Evolutionary conservation across 1,284 basidiomycete genomes (phyloP).

Genomic region (Austroboletus niveus): DNA sequence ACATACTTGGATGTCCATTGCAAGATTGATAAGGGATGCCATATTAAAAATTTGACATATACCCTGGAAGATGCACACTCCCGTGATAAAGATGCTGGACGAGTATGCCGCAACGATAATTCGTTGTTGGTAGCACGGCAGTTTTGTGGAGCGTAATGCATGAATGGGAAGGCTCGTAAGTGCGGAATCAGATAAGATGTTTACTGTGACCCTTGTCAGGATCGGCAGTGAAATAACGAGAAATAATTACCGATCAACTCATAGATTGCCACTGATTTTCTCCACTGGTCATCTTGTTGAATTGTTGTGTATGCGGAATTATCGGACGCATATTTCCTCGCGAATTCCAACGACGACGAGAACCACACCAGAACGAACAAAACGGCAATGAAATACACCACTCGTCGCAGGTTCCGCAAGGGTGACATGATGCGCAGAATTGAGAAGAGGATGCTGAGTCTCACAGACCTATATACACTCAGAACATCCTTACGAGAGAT

Average conservation of each 20-base stretch:
- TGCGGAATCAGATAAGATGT: constrained; percentile 21
- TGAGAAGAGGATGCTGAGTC: constrained; percentile 23
- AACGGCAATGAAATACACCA: constrained; percentile 5
- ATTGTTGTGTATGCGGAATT: neutral
- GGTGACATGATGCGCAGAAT: constrained; percentile 14
- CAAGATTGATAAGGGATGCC: constrained; percentile 1
- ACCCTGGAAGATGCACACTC: constrained; percentile 13
- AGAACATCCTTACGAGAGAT: neutral
- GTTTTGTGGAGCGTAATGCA: constrained; percentile 9
- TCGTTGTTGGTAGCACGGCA: constrained; percentile 9
- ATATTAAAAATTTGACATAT: constrained; percentile 12
- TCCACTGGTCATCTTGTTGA: neutral
- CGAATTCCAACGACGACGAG: constrained; percentile 6
- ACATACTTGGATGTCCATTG: constrained; percentile 20
- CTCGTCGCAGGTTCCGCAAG: constrained; percentile 8
- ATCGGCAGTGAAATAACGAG: neutral
- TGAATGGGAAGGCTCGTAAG: constrained; percentile 14
- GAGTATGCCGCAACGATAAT: constrained; percentile 15
- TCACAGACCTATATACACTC: constrained; percentile 14
- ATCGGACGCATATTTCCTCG: neutral
- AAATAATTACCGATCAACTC: constrained; percentile 19
- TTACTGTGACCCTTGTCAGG: constrained; percentile 13
- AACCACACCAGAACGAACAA: constrained; percentile 14
- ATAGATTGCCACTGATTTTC: constrained; percentile 1
- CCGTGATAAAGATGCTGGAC: constrained; percentile 12